Evolutionary conservation across 73 alveolate genomes (phyloP).

Genomic region (Loxodes magnus): DNA sequence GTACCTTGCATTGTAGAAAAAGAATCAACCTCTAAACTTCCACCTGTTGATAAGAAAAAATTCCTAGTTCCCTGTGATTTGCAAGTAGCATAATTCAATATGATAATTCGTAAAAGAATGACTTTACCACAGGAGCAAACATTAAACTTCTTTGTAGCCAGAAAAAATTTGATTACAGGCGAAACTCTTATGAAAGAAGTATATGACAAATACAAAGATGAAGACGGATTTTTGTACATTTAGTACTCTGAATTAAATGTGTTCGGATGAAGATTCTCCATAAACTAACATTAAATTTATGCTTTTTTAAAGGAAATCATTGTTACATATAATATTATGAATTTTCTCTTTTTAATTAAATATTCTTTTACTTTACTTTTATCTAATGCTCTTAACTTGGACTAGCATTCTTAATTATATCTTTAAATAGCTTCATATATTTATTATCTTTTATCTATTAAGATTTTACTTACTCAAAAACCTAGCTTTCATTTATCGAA

Average conservation of each 20-base stretch:
- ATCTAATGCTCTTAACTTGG: no score
- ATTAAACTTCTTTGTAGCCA: constrained; percentile 3
- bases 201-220: constrained; percentile 11
- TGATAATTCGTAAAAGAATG: constrained; percentile 5
- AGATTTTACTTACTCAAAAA: no score
- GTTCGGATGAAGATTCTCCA: constrained; percentile 7
- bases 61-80: constrained; percentile 10
- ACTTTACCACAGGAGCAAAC: constrained; percentile 4
- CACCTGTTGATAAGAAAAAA: constrained; percentile 6
- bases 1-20: constrained; percentile 11
- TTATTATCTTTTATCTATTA: no score
- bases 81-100: constrained; percentile 1
- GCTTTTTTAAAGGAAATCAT: no score
- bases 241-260: constrained; percentile 9
- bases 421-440: no score
- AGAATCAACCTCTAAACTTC: not conserved
- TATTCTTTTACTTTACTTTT: no score
- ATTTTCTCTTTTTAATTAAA: no score
- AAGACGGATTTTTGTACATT: constrained; percentile 14
- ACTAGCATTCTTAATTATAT: no score
- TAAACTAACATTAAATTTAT: no score
- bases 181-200: constrained; percentile 8
- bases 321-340: no score
- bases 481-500: no score
- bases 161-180: constrained; percentile 5